These are phyloP conservation scores for Pneumocystis sp. DNA, from an alignment of 1,139 yeast genomes.

Conservation along the genomic window DNA sequence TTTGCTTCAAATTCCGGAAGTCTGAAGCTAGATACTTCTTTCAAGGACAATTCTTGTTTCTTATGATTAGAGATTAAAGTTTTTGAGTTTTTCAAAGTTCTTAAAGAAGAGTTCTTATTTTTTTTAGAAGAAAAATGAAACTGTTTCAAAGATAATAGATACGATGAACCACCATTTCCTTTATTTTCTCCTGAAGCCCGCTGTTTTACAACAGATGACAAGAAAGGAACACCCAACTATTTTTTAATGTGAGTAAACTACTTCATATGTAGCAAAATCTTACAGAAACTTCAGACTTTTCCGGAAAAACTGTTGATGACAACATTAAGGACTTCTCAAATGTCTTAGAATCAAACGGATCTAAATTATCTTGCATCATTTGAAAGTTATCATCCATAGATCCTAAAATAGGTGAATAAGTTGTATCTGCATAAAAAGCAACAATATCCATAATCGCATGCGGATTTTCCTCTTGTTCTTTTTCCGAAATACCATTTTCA, in stretches of 20 bases:
- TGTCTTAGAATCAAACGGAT: background rate
- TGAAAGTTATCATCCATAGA: background rate
- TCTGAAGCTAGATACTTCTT: background rate
- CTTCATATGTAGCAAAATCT: slow-evolving; percentile 5
- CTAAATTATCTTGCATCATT: background rate
- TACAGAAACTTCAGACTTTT: slow-evolving; percentile 15
- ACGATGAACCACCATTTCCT: background rate
- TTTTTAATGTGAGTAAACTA: background rate
- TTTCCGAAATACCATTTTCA: slow-evolving; percentile 72
- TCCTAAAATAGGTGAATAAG: slow-evolving; percentile 24
- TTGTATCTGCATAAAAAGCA: slow-evolving; percentile 60
- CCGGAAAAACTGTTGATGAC: background rate
- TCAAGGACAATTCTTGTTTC: background rate
- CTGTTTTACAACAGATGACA: background rate
- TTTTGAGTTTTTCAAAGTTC: background rate
- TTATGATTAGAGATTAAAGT: background rate
- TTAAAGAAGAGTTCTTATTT: background rate
- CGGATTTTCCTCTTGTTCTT: slow-evolving; percentile 80
- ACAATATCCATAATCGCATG: slow-evolving; percentile 91
- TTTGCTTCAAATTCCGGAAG: slow-evolving; percentile 3
- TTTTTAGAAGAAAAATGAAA: background rate
- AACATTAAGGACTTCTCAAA: background rate
- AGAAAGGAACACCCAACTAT: background rate
- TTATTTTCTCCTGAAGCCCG: background rate
- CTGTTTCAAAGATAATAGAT: background rate